Base-by-base conservation (phyloP, 345 rosid genomes). In the Eucalyptus curtisii region DNA sequence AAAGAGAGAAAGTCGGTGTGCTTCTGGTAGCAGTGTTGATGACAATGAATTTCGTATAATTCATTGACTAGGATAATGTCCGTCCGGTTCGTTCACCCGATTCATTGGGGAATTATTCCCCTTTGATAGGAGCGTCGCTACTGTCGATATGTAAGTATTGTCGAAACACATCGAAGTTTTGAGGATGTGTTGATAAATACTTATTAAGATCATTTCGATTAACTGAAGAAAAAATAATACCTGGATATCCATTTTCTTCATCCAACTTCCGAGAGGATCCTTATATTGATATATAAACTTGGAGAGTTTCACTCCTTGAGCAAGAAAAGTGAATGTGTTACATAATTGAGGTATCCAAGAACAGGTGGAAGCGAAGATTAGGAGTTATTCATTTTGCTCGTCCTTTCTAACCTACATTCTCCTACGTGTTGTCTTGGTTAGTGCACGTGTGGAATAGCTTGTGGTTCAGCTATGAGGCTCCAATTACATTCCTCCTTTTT, bases 121-220 rank as follows among this genome's bases (percentile, higher is more conserved):
- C 0, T 68, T 1, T 31, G 3, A 31, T 68, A 2, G 1, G 1
- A 33, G 11, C 2, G 4, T 3, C 0, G 0, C 2, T 33, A 10
- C 1, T 5, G 10, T 19, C 25, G 0, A 16, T 17, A 68, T 2
- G 0, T 3, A 16, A 8, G 3, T 9, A 1, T 2, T 2, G 22
- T 0, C 25, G 3, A 71, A 68, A 17, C 1, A 5, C 25, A 2
- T 17, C 7, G 17, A 5, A 33, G 2, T 17, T 68, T 33, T 33
- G 44, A n/a, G 0, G 7, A 68, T 68, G 1, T 7, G 17, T 68
- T 1, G 2, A 17, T 2, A 33, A 8, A 4, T 10, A 5, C 25
- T 1, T 2, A 57, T 20, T 17, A 33, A 1, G 7, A 68, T 4
- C 2, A 27, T 13, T 64, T 64, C 0, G 10, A 64, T n/a, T 4